phyloP scores from a whole-genome alignment of 2,329 filamentous ascomycete genomes.

The Cercospora citrullina region DNA sequence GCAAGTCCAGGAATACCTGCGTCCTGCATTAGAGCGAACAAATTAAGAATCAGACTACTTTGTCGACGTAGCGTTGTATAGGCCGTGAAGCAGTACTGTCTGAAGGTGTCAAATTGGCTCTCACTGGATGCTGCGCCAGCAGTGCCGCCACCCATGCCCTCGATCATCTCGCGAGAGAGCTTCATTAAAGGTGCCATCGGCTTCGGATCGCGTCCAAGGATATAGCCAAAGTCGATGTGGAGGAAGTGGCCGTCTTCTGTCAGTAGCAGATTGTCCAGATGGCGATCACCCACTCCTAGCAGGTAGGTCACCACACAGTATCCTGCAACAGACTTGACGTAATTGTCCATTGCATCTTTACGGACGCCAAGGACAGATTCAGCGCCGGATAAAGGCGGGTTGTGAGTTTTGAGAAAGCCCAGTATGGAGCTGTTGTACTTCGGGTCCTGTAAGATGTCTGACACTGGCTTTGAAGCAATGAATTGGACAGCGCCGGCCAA shows the following conservation, averaged over 20 bases:
- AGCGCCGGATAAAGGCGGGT: conserved; percentile 84
- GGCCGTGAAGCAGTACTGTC: conserved; percentile 92
- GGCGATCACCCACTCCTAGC: conserved; percentile 90
- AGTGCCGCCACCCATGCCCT: conserved; percentile 82
- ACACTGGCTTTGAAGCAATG: conserved; percentile 73
- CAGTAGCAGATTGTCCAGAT: conserved; percentile 91
- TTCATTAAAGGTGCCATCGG: conserved; percentile 98
- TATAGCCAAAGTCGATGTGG: conserved; percentile 98
- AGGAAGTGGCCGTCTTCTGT: conserved; percentile 92
- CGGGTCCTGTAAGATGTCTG: conserved; percentile 65
- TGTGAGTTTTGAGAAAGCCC: conserved; percentile 83
- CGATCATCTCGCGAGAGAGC: conserved; percentile 95
- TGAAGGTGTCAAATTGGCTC: conserved; percentile 78
- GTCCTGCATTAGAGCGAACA: conserved; percentile 96
- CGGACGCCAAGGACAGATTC: conserved; percentile 72
- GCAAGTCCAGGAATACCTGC: conserved; percentile 96
- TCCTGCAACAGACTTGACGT: conserved; percentile 91
- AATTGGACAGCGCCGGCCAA: conserved; percentile 92
- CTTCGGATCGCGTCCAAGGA: conserved; percentile 93
- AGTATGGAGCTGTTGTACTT: conserved; percentile 79
- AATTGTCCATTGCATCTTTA: conserved; percentile 91
- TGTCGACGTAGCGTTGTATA: conserved; percentile 89
- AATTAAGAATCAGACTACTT: conserved; percentile 85
- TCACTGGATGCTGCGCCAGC: conserved; percentile 25
- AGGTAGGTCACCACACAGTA: conserved; percentile 99